A percentile compares a stretch with the other conserved stretches of the same genome.
Evolutionary conservation across 2,329 filamentous ascomycete genomes (phyloP).

Genomic region (Falciphora oryzae): DNA sequence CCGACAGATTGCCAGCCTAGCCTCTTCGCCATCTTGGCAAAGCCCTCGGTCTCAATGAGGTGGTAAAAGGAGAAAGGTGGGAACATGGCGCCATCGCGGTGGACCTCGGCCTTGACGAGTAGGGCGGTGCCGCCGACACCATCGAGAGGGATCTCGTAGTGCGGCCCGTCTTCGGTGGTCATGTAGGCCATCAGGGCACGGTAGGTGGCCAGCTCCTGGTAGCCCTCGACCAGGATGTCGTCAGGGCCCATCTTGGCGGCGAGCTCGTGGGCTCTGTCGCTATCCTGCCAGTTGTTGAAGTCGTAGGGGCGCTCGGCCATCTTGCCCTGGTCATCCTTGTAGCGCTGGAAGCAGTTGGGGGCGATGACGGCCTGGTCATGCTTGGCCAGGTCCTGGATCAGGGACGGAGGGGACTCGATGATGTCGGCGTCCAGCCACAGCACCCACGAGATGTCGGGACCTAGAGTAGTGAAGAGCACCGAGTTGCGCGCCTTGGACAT

Average conservation of each 20-base stretch:
- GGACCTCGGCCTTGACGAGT: constrained; percentile 92
- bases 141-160: constrained; percentile 69
- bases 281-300: constrained; percentile 97
- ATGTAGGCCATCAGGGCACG: constrained; percentile 87
- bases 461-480: constrained; percentile 89
- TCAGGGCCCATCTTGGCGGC: constrained; percentile 78
- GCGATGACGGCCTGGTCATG: constrained; percentile 90
- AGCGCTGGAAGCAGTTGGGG: constrained; percentile 93
- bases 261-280: constrained; percentile 68
- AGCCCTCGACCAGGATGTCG: constrained; percentile 90
- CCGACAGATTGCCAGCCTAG: constrained; percentile 81
- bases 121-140: constrained; percentile 91
- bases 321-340: constrained; percentile 61
- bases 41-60: constrained; percentile 95
- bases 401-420: constrained; percentile 72
- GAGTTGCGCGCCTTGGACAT: constrained; percentile 95
- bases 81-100: constrained; percentile 98
- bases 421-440: constrained; percentile 94
- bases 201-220: constrained; percentile 88
- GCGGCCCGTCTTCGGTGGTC: constrained; percentile 46
- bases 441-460: constrained; percentile 89
- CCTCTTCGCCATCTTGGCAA: constrained; percentile 91
- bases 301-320: constrained; percentile 82
- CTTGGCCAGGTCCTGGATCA: constrained; percentile 86
- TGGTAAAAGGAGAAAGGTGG: constrained; percentile 95